These are phyloP conservation scores for Sorghum bicolor DNA, from an alignment of 176 grass and related monocot species.

Conservation along the genomic window Sorghum_bicolor_NCBIv3 NC_012879.2:60035001-60035500, in stretches of 20 bases:
- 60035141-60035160: background rate
- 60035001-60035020: background rate
- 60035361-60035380: too few species aligned
- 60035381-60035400: too few species aligned
- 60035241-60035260: background rate
- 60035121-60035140: background rate
- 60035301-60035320: background rate
- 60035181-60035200: background rate
- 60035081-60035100: background rate
- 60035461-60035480: too few species aligned
- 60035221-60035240: background rate
- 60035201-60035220: background rate
- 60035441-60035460: too few species aligned
- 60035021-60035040: too few species aligned
- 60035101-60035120: background rate
- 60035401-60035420: too few species aligned
- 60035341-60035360: too few species aligned
- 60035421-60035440: too few species aligned
- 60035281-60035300: too few species aligned
- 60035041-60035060: slow-evolving; percentile 38
- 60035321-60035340: background rate
- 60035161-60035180: background rate
- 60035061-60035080: background rate
- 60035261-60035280: background rate
- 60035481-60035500: too few species aligned